A percentile compares a stretch with the other conserved stretches of the same genome.
Conservation (phyloP, 2,329 filamentous ascomycete genomes). For the Paracamarosporium sp. region DNA sequence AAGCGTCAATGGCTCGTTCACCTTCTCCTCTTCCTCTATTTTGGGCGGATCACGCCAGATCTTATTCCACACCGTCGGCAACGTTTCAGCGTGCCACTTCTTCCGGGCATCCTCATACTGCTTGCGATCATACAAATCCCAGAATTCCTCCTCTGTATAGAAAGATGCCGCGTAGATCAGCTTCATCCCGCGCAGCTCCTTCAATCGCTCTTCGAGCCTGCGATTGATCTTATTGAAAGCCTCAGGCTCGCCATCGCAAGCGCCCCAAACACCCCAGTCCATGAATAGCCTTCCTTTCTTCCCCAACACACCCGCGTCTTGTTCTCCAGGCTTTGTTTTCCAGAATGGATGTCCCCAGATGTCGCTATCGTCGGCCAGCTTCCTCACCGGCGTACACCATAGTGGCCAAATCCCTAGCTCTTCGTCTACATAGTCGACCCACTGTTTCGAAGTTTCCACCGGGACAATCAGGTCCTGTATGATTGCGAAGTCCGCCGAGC, state of each 20-base stretch:
- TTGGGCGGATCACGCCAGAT: conserved; percentile 40
- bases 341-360: conserved; percentile 17
- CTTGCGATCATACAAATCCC: conserved; percentile 63
- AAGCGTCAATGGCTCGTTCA: not conserved
- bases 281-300: conserved; percentile 19
- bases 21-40: not conserved
- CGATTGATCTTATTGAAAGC: conserved; percentile 73
- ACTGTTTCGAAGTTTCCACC: conserved; percentile 53
- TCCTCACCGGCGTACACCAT: conserved; percentile 60
- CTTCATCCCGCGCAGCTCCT: conserved; percentile 75
- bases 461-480: conserved; percentile 68
- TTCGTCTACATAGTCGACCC: conserved; percentile 57
- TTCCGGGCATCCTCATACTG: conserved; percentile 63
- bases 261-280: conserved; percentile 72
- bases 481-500: conserved; percentile 60
- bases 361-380: conserved; percentile 1
- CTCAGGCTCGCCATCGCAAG: conserved; percentile 61
- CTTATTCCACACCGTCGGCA: conserved; percentile 71
- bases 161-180: conserved; percentile 87
- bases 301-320: not conserved
- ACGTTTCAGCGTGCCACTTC: conserved; percentile 62
- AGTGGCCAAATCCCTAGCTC: conserved; percentile 58
- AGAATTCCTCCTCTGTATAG: conserved; percentile 73
- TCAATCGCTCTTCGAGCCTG: conserved; percentile 71
- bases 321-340: conserved; percentile 4